phyloP scores from a whole-genome alignment of 78 protist genomes.

The Emiliania huxleyi region DNA sequence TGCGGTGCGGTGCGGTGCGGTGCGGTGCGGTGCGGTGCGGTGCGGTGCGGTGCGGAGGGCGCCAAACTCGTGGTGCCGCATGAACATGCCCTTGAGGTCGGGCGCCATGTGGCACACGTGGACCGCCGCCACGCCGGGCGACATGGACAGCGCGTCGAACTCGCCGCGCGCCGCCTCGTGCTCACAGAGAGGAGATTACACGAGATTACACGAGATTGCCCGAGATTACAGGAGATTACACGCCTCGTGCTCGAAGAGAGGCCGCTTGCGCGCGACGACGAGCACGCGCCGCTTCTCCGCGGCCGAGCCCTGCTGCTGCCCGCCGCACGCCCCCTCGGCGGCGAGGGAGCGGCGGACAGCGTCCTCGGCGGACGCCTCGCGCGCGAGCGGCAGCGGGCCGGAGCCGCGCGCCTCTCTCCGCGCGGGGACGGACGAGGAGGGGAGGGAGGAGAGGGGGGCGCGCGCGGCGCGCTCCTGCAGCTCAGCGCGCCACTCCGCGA shows the following conservation, averaged over 20 bases:
- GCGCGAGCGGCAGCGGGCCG: background rate
- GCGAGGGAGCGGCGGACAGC: background rate
- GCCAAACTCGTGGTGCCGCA: background rate
- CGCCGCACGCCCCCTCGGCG: background rate
- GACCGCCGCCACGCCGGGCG: background rate
- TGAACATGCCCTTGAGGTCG: slow-evolving; percentile 33
- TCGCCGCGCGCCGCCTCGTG: slow-evolving; percentile 20
- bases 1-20: too few relatives aligned
- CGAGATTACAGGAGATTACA: too few relatives aligned
- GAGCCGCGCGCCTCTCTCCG: background rate
- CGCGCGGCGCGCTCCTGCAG: background rate
- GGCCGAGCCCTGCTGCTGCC: background rate
- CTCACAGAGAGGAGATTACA: too few relatives aligned
- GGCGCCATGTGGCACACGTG: slow-evolving; percentile 9
- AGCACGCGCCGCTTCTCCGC: background rate
- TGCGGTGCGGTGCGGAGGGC: too few relatives aligned
- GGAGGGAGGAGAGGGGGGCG: too few relatives aligned
- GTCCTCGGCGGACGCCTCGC: background rate
- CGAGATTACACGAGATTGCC: too few relatives aligned
- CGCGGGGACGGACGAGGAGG: too few relatives aligned
- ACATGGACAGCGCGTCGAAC: slow-evolving; percentile 17
- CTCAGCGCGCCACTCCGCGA: background rate
- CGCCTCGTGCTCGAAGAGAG: slow-evolving; percentile 38
- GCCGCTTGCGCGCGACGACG: slow-evolving; percentile 46
- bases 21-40: too few relatives aligned